Evolutionary conservation across 192 early-diverging fungal genomes (phyloP), one percentile per base, ranked within the genome.

Genomic region (Coemansia sp.): DNA sequence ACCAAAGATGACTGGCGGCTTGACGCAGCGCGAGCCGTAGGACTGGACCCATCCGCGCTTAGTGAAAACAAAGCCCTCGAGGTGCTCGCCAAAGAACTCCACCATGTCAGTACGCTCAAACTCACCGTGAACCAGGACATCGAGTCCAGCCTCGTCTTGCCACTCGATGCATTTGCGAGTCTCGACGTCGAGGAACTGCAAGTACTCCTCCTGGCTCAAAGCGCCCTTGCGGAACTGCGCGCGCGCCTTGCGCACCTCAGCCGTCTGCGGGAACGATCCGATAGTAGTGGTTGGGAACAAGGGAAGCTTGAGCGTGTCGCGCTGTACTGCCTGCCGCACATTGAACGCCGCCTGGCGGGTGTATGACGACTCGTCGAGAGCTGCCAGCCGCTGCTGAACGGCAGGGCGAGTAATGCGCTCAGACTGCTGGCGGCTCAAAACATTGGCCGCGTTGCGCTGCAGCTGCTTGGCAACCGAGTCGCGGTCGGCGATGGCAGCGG

Each of bases 251-350:
- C 97, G 96, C 61, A 99, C 93, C 82, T 97, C 96, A 75, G 93
- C 94, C 67, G 96, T 98, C 82, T 99, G 97, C 49, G 97, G 97
- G 93, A 98, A 98, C 29, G 95, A 97, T 24, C 97, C 97, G 68
- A 99, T 92, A 66, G 97, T 98, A 69, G 97, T 98, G 40, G 97
- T 98, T 27, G 97, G 95, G 89, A 95, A 98, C 58, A 87, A 72
- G 24, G 96, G 97, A 58, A 98, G 89, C 68, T 92, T 90, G 67
- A 95, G 90, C 29, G 91, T 86, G 18, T 74, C 83, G 71, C 87
- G 87, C 85, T 98, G 97, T 67, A 82, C 80, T 34, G 75, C 66
- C 76, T 89, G 87, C 79, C 97, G 95, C 61, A 79, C 75, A 6
- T 83, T 50, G 76, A 96, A 98, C 41, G 87, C 75, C 61, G 86